phyloP scores from a whole-genome alignment of 2,329 filamentous ascomycete genomes.

The Hypocreales sp. region DNA sequence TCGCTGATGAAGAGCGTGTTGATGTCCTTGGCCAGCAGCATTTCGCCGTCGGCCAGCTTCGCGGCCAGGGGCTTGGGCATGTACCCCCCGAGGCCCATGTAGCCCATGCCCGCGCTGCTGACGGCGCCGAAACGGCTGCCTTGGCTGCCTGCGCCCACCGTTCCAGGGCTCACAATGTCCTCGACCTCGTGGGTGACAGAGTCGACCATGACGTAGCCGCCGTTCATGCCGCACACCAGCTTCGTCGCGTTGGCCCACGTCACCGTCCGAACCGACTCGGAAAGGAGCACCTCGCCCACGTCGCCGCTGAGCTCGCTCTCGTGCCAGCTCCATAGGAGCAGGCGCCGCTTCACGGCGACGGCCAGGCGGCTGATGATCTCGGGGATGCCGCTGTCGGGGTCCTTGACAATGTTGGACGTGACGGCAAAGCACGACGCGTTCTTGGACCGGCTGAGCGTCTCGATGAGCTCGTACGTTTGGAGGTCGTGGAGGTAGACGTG shows the following conservation, averaged over 20 bases:
- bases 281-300: constrained; percentile 59
- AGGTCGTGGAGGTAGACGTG: constrained; percentile 83
- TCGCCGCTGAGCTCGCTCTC: constrained; percentile 75
- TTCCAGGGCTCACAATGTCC: constrained; percentile 66
- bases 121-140: constrained; percentile 68
- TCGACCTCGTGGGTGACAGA: constrained; percentile 57
- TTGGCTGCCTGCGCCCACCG: constrained; percentile 47
- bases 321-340: constrained; percentile 90
- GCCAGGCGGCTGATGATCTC: constrained; percentile 85
- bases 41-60: constrained; percentile 64
- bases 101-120: constrained; percentile 79
- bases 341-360: constrained; percentile 80
- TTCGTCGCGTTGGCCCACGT: constrained; percentile 84
- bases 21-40: constrained; percentile 93
- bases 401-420: constrained; percentile 89
- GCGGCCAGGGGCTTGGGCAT: constrained; percentile 82
- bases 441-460: constrained; percentile 67
- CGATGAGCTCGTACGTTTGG: constrained; percentile 66
- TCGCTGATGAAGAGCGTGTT: constrained; percentile 86
- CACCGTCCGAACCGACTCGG: constrained; percentile 73
- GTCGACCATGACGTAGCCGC: constrained; percentile 81
- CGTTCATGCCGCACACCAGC: constrained; percentile 79
- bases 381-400: constrained; percentile 71
- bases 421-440: constrained; percentile 84
- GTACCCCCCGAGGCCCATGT: constrained; percentile 87